These are phyloP conservation scores for Aspergillus kassunensis DNA, from an alignment of 495 filamentous ascomycete species.

Conservation along the genomic window DNA sequence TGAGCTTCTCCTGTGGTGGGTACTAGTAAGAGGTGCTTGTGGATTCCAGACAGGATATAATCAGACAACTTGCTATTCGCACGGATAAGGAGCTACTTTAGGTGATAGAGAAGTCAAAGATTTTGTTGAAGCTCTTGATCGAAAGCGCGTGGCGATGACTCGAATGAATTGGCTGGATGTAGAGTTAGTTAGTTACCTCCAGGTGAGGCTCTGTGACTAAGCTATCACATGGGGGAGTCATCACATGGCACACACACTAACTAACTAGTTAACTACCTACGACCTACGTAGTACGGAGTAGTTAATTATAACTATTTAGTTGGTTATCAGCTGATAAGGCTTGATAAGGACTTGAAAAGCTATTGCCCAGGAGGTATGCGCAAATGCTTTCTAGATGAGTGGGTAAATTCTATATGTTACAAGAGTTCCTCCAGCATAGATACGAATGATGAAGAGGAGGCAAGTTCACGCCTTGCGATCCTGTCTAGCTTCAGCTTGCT, in stretches of 20 bases:
- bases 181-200: neutral
- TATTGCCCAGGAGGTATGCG: no score
- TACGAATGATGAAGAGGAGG: no score
- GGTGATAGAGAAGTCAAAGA: neutral
- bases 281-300: no score
- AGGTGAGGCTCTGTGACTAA: conserved; percentile 1
- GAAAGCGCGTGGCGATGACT: neutral
- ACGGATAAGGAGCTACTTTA: neutral
- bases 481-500: conserved; percentile 32
- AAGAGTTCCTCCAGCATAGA: no score
- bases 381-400: no score
- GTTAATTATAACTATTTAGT: no score
- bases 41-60: neutral
- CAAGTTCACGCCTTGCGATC: neutral
- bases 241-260: neutral
- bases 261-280: no score
- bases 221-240: neutral
- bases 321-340: neutral
- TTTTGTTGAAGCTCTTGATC: neutral
- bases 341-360: neutral
- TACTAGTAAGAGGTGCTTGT: neutral
- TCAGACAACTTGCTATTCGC: neutral
- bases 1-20: neutral
- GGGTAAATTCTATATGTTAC: no score
- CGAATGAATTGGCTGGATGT: neutral